Base-by-base conservation (phyloP, 2,329 filamentous ascomycete species). In the Diaporthe ampelina region DNA sequence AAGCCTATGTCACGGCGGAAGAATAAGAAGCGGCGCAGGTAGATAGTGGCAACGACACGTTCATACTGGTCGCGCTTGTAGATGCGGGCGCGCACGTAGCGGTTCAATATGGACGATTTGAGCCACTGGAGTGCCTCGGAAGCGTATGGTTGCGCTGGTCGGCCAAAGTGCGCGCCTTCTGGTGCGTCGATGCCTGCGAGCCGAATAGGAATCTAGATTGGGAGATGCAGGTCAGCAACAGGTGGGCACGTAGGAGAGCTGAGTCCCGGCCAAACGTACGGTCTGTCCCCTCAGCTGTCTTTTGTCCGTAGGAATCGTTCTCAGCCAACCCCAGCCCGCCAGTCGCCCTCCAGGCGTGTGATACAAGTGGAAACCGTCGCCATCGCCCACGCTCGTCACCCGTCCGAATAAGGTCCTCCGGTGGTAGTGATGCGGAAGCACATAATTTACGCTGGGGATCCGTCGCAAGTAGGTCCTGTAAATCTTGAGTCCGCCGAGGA, bases 331-430 rank as follows among this genome's bases (percentile, higher is more conserved):
- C 97, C 97, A 99, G 70, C 97, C 97, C 15, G 93, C 89, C 69
- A 95, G 83, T 77, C 92, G 89, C 15, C 97, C 97, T n/a, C 96
- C 96, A 0, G 97, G 97, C 0, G 95, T 98, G 83, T 99, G 97
- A 82, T 93, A 99, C 63, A 99, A 83, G 78, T 97, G 93, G 82
- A 99, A 98, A 81, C 96, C 96, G 83, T 99, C 97, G 5, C 95
- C 97, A 87, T 99, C 97, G 56, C 97, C 97, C 32, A 99, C 97
- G 78, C 94, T 95, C 17, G 96, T 98, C 56, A 98, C 97, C 76
- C 90, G 90, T 19, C 97, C 97, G 78, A 96, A 93, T 56, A 99
- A 81, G 78, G 91, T 95, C 78, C 94, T 89, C 75, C 87, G 91
- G 59, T 94, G 91, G 81, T 96, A 96, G 81, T 92, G 93, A 15